A percentile compares a stretch with the other conserved stretches of the same genome.
Conservation (phyloP, 2,329 filamentous ascomycete species). For the Ascochyta koolunga region DNA sequence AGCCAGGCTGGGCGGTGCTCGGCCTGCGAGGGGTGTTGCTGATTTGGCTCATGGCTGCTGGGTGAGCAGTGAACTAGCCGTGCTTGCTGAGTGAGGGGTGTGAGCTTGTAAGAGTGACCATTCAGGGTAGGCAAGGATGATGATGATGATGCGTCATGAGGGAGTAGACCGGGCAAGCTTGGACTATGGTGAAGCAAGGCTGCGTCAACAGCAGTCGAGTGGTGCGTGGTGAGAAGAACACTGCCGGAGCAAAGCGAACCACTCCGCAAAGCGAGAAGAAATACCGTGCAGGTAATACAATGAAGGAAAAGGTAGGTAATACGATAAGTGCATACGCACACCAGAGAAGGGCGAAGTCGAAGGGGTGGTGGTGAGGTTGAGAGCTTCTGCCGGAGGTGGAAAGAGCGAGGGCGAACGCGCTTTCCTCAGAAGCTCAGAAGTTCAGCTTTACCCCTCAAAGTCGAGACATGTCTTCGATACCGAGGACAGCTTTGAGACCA, state of each 20-base stretch:
- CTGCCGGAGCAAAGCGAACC: no score
- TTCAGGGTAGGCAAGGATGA: background rate
- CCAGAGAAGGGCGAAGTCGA: background rate
- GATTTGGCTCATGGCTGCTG: slow-evolving; percentile 13
- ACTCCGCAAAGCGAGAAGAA: no score
- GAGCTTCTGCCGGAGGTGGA: background rate
- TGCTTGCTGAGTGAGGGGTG: background rate
- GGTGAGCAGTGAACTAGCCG: background rate
- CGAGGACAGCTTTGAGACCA: background rate
- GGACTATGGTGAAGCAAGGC: background rate
- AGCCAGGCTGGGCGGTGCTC: slow-evolving; percentile 12
- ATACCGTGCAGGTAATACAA: no score
- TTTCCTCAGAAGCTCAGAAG: slow-evolving; percentile 15
- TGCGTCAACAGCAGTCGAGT: no score
- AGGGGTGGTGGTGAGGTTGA: background rate
- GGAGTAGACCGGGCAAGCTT: background rate
- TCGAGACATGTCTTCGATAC: background rate
- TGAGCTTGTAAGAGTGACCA: background rate
- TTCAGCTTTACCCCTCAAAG: background rate
- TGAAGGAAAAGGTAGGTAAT: no score
- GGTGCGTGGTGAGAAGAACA: no score
- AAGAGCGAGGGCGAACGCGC: slow-evolving; percentile 13
- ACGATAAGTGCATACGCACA: no score
- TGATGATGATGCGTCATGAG: background rate
- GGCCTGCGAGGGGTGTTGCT: slow-evolving; percentile 16